Percentiles rank a stretch among this genome's conserved stretches.
Evolutionary conservation across 2,329 filamentous ascomycete species (phyloP).

Genomic region (Fusarium tanahbumbuense): DNA sequence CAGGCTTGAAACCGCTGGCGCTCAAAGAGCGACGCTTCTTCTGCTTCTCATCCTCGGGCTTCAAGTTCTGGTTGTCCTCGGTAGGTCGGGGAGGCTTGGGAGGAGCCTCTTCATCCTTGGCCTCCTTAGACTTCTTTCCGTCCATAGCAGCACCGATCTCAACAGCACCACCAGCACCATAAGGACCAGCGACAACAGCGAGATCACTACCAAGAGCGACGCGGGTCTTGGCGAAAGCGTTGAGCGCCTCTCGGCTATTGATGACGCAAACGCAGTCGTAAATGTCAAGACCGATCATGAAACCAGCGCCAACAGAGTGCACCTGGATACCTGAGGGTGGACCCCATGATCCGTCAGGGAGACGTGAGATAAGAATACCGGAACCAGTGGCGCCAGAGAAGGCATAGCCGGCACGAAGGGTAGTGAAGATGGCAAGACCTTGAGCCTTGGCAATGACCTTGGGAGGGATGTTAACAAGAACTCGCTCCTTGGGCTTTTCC

Average conservation of each 20-base stretch:
- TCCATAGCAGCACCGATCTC: slow-evolving; percentile 62
- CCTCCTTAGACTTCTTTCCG: slow-evolving; percentile 58
- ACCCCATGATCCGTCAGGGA: slow-evolving; percentile 77
- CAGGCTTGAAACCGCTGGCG: slow-evolving; percentile 52
- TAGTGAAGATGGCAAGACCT: slow-evolving; percentile 79
- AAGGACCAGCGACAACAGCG: slow-evolving; percentile 76
- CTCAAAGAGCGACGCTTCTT: slow-evolving; percentile 48
- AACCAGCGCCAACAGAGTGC: slow-evolving; percentile 82
- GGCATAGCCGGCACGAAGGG: slow-evolving; percentile 74
- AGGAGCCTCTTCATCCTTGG: slow-evolving; percentile 42
- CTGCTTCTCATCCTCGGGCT: slow-evolving; percentile 45
- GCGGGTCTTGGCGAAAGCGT: slow-evolving; percentile 79
- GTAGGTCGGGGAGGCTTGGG: slow-evolving; percentile 25
- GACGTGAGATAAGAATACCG: slow-evolving; percentile 71
- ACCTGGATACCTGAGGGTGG: slow-evolving; percentile 86
- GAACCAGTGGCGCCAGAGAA: slow-evolving; percentile 75
- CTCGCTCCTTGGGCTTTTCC: slow-evolving; percentile 59
- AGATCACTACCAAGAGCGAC: slow-evolving; percentile 84
- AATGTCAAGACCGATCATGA: slow-evolving; percentile 85
- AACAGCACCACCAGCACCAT: slow-evolving; percentile 78
- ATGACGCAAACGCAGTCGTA: slow-evolving; percentile 92
- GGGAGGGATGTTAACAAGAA: slow-evolving; percentile 65
- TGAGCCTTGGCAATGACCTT: slow-evolving; percentile 73
- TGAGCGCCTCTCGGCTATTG: slow-evolving; percentile 79
- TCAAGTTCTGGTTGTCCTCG: slow-evolving; percentile 40